Conservation (phyloP, 192 early-diverging fungal genomes). For the Umbelopsis sp. region DNA sequence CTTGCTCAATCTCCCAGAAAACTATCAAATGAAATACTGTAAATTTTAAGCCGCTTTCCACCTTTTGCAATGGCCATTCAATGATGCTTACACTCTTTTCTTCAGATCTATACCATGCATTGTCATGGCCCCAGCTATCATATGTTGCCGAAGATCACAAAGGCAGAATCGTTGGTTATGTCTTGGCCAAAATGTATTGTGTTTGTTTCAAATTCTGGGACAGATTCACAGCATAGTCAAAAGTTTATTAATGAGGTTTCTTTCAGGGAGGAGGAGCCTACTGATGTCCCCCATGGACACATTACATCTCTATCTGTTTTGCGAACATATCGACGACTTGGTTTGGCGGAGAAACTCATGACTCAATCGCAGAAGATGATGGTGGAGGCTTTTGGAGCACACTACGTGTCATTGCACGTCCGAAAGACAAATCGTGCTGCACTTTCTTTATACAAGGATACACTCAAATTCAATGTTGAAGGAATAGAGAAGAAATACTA, state of each 20-base stretch:
- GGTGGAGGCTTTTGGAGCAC: slow-evolving; percentile 84
- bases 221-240: too few relatives aligned
- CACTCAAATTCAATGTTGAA: slow-evolving; percentile 85
- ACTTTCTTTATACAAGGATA: slow-evolving; percentile 90
- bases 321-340: slow-evolving; percentile 93
- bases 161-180: slow-evolving; percentile 95
- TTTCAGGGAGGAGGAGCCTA: slow-evolving; percentile 85
- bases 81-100: neutral
- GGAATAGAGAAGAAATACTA: slow-evolving; percentile 97
- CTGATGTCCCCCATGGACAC: slow-evolving; percentile 81
- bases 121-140: slow-evolving; percentile 91
- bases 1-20: slow-evolving; percentile 95
- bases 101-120: slow-evolving; percentile 75
- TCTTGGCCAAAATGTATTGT: slow-evolving; percentile 92
- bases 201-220: too few relatives aligned
- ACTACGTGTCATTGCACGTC: slow-evolving; percentile 93
- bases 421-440: slow-evolving; percentile 93
- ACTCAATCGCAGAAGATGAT: slow-evolving; percentile 87
- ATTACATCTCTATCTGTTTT: slow-evolving; percentile 97
- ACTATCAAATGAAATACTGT: slow-evolving; percentile 99
- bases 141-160: slow-evolving; percentile 93
- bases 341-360: slow-evolving; percentile 98
- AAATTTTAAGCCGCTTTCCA: slow-evolving; percentile 22
- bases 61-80: too few relatives aligned
- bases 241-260: neutral